Base-by-base conservation (phyloP, 2,329 filamentous ascomycete species). In the Stagonosporopsis rhizophila region DNA sequence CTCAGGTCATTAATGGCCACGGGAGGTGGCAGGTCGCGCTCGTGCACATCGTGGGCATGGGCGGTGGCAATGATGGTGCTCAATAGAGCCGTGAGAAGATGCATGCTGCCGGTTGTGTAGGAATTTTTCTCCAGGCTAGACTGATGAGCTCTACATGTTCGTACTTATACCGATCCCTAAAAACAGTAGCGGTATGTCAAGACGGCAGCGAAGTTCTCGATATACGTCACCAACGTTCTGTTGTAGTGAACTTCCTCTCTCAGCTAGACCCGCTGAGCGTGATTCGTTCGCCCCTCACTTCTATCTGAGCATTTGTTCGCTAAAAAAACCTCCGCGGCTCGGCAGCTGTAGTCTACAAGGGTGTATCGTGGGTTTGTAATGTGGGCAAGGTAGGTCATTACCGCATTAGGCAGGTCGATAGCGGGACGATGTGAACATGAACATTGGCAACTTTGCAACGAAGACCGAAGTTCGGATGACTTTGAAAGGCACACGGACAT, bases 401-500 rank as follows among this genome's bases (percentile, higher is more conserved):
- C 71, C 63, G 1, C 23, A 65, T 58, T 47, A 61, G 70, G 70
- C 57, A 73, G 71, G 70, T 71, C 54, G 53, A 28, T 55, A 59
- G 39, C 52, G 42, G 53, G 27, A 50, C 55, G 50, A 58, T 49
- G 55, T 58, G 41, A 49, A 52, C 30, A 39, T 34, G 42, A 35
- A 34, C 47, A 41, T 56, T 47, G 30, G 42, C 42, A 51, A 46
- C 22, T 7, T 56, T 23, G 41, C 42, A 27, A 25, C 14, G 23
- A 32, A 47, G 11, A 25, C 47, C 37, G 42, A 47, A 37, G 12
- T 28, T 55, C 27, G 52, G 45, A 32, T 44, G 8, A 20, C 3
- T 23, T 34, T 9, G 3, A 2, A 34, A 8, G 27, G 20, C 22
- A 32, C 12, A 2, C 85, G 85, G 62, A 86, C 82, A 28, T 28